Percentiles rank a stretch among this genome's conserved stretches.
These are phyloP conservation scores for Schoenoplectus triqueter DNA, from an alignment of 202 grass and related monocot species.

Conservation along the genomic window DNA sequence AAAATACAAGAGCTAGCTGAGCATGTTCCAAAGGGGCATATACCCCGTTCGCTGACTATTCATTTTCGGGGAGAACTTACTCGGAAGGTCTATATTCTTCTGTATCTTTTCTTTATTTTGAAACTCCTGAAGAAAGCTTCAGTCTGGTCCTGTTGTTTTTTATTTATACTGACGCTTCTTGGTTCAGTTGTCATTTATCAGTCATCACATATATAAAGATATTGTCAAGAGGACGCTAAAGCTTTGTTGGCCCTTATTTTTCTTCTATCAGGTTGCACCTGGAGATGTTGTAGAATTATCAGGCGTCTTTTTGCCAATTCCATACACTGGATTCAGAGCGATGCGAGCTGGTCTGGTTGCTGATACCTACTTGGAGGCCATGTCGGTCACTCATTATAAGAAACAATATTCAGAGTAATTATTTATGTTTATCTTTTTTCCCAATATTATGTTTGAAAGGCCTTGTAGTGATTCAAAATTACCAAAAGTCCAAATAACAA, in stretches of 20 bases:
- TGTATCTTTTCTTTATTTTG: not conserved
- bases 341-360: constrained; percentile 99
- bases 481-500: not conserved
- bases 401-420: constrained; percentile 98
- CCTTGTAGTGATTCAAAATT: not conserved
- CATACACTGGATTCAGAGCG: constrained; percentile 90
- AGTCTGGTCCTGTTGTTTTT: not conserved
- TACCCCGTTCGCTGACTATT: constrained; percentile 91
- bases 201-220: not conserved
- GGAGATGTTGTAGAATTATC: constrained; percentile 96
- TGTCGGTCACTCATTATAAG: constrained; percentile 98
- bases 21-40: constrained; percentile 98
- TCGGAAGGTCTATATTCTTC: constrained; percentile 66
- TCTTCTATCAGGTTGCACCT: constrained; percentile 73
- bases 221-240: not conserved
- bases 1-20: constrained; percentile 96
- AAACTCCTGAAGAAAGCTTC: not conserved
- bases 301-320: constrained; percentile 96
- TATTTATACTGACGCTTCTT: not conserved
- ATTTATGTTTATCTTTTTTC: constrained; percentile 26
- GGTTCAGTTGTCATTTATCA: not conserved
- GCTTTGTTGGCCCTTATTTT: not conserved
- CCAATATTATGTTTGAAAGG: not conserved
- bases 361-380: constrained; percentile 96
- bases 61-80: constrained; percentile 98